phyloP scores from a whole-genome alignment of 805 yeast genomes.

The Suhomyces canberraensis region DNA sequence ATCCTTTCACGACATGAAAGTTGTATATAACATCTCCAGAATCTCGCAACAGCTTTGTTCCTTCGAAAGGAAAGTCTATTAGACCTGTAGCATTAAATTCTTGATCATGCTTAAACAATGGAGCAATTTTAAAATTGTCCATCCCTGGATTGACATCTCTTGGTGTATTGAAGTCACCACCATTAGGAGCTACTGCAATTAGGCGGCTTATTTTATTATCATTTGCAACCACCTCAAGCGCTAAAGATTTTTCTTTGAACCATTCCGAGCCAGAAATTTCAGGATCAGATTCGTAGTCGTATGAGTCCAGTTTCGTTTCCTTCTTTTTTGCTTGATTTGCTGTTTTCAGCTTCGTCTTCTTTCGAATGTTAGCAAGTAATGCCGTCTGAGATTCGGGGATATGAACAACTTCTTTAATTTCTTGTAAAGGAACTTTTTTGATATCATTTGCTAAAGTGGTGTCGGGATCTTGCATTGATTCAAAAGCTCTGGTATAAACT shows the following conservation, averaged over 20 bases:
- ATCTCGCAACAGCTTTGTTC: slow-evolving; percentile 55
- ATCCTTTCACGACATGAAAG: slow-evolving; percentile 72
- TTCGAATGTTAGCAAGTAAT: slow-evolving; percentile 6
- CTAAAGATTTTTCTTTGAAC: slow-evolving; percentile 42
- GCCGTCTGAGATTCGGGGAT: slow-evolving; percentile 28
- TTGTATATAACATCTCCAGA: slow-evolving; percentile 68
- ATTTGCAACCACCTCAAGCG: slow-evolving; percentile 48
- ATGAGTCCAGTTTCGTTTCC: slow-evolving; percentile 9
- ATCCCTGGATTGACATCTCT: slow-evolving; percentile 34
- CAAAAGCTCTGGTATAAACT: slow-evolving; percentile 46
- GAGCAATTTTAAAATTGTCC: slow-evolving; percentile 58
- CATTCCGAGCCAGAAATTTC: slow-evolving; percentile 51
- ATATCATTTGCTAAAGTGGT: slow-evolving; percentile 34
- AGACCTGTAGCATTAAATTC: slow-evolving; percentile 73
- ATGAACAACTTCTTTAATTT: slow-evolving; percentile 57
- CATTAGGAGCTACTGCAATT: slow-evolving; percentile 66
- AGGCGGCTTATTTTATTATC: slow-evolving; percentile 42
- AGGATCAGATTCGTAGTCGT: slow-evolving; percentile 37
- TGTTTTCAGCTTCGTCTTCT: slow-evolving; percentile 18
- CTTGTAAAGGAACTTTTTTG: slow-evolving; percentile 46
- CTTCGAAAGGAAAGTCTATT: slow-evolving; percentile 59
- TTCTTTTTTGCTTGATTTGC: slow-evolving; percentile 10
- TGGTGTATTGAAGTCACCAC: slow-evolving; percentile 44
- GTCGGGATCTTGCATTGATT: slow-evolving; percentile 41
- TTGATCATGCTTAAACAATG: slow-evolving; percentile 59